Conservation (phyloP, 73 alveolate genomes). For the Tetrahymena elliotti region DNA sequence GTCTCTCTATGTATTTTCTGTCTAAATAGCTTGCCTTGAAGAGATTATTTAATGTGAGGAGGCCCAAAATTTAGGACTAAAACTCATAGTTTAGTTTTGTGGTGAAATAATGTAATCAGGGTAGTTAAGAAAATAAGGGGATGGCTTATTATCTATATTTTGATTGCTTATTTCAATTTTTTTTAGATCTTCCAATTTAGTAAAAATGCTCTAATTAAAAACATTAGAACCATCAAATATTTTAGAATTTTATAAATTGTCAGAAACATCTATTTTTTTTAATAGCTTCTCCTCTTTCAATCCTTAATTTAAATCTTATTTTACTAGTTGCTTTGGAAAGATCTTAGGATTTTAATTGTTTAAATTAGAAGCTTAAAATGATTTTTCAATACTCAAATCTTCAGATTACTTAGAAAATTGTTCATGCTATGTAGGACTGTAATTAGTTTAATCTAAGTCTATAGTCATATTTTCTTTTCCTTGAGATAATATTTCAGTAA, state of each 20-base stretch:
- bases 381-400: background rate
- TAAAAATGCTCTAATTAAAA: background rate
- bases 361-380: background rate
- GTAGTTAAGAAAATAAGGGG: background rate
- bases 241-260: too few relatives aligned
- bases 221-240: background rate
- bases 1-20: background rate
- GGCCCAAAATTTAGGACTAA: background rate
- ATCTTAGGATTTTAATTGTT: background rate
- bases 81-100: background rate
- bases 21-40: background rate
- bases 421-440: background rate
- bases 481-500: background rate
- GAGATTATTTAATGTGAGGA: background rate
- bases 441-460: background rate
- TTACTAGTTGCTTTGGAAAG: too few relatives aligned
- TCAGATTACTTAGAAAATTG: background rate
- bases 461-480: background rate
- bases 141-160: background rate
- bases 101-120: background rate
- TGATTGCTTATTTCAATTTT: background rate
- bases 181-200: background rate
- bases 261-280: background rate
- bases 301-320: background rate
- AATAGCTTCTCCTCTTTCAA: too few relatives aligned